Evolutionary conservation across 257 asterid species (phyloP), one percentile per base, ranked within the genome.

Genomic region (Cordia subcordata): DNA sequence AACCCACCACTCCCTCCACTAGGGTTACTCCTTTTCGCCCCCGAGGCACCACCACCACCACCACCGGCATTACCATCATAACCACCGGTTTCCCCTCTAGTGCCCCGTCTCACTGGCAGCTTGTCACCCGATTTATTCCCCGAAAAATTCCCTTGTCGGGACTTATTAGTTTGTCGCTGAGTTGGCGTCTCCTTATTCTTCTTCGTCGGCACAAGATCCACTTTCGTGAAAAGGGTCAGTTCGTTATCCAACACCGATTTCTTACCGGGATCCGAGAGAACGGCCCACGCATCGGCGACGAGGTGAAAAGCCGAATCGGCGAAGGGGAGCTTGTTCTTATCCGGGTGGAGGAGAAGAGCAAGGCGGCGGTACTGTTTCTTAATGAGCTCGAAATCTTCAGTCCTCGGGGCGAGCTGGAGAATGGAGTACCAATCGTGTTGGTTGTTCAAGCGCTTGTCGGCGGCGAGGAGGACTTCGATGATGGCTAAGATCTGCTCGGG

Each of bases 281-380:
- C 88, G 14, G 79, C 87, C 96, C 95, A 91, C 0, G 98, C 86
- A 53, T 91, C 96, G 58, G 92, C 83, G 5, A 88, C 98, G 23
- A 91, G 94, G 16, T 83, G 83, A 63, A 91, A 91, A 49, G 96
- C 98, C n/a, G 88, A 62, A 44, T 91, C 98, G 23, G 98, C 64
- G 49, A 81, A 91, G 44, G 88, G 84, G 72, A 64, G 84, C 45
- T 84, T 86, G 78, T 91, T 91, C 78, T 91, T 91, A 61, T 91
- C 98, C 1, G 98, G 95, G 71, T 91, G 98, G 64, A 91, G 92
- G 32, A 88, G 94, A 33, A 91, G 92, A 1, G 96, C 95, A 54
- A 88, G 80, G n/a, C 90, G 87, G 23, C 92, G 94, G 79, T 85
- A 91, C 83, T 87, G 95, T 68, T 83, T 87, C 68, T 77, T 87